Conservation (phyloP, 2,329 filamentous ascomycete genomes). For the Arthroderma sp. region DNA sequence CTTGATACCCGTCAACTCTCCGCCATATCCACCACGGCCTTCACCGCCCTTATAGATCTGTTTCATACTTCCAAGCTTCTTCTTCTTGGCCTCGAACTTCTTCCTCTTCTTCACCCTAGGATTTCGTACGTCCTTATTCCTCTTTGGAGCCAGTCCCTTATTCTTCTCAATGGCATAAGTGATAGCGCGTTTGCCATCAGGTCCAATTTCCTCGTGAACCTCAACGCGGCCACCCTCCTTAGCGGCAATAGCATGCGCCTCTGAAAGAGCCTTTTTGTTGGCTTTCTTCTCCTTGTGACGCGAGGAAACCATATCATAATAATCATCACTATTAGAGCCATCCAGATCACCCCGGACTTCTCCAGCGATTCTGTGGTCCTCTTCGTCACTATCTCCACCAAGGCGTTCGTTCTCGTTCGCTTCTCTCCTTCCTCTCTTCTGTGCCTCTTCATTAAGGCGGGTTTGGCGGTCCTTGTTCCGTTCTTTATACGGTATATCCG, state of each 20-base stretch:
- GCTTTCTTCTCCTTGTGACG: constrained; percentile 48
- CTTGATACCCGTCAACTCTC: constrained; percentile 93
- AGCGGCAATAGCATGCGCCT: constrained; percentile 44
- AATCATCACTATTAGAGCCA: constrained; percentile 42
- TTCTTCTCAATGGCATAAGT: constrained; percentile 94
- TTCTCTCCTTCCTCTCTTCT: constrained; percentile 61
- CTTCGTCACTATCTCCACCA: constrained; percentile 57
- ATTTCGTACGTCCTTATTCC: constrained; percentile 91
- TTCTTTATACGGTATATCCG: constrained; percentile 68
- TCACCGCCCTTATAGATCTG: constrained; percentile 76
- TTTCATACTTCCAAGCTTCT: constrained; percentile 84
- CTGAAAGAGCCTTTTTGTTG: constrained; percentile 57
- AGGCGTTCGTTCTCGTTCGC: constrained; percentile 53
- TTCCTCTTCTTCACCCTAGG: constrained; percentile 96
- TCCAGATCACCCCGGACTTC: constrained; percentile 32
- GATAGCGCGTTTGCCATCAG: constrained; percentile 84
- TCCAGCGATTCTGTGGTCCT: constrained; percentile 45
- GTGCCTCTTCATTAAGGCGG: constrained; percentile 77
- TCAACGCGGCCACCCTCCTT: constrained; percentile 48
- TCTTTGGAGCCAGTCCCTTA: constrained; percentile 78
- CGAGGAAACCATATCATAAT: constrained; percentile 79
- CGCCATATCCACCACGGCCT: constrained; percentile 72
- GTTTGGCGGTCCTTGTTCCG: constrained; percentile 74
- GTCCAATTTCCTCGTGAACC: constrained; percentile 56
- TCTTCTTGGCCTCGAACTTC: constrained; percentile 93